Evolutionary conservation across 2,329 filamentous ascomycete species (phyloP).

Genomic region (Colletotrichum cordylinicola): DNA sequence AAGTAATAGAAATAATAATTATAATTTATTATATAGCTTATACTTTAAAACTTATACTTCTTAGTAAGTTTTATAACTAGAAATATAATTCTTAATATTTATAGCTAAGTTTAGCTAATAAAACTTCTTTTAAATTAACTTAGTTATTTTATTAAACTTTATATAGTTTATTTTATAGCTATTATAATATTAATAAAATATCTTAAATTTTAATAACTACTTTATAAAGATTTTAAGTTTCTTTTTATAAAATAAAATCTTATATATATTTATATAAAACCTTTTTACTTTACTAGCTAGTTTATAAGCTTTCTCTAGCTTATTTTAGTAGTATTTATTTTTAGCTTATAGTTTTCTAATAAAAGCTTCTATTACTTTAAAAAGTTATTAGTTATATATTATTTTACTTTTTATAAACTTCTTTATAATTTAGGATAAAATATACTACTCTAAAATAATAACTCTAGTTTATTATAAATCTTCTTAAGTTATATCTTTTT

Average conservation of each 20-base stretch:
- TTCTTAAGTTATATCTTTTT: neutral
- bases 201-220: neutral
- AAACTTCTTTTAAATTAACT: neutral
- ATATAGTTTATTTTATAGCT: neutral
- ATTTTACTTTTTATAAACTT: neutral
- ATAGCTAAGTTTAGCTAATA: neutral
- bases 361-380: neutral
- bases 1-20: neutral
- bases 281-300: neutral
- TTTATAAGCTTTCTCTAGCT: neutral
- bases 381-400: neutral
- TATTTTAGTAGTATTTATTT: neutral
- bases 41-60: neutral
- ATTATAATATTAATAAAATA: neutral
- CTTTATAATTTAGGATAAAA: constrained; percentile 10
- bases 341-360: neutral
- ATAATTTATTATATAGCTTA: neutral
- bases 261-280: neutral
- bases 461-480: neutral
- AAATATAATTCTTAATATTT: neutral
- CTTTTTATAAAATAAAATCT: neutral
- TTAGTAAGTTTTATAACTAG: neutral
- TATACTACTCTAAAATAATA: constrained; percentile 19
- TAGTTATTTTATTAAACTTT: neutral
- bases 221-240: neutral